Conservation (phyloP, 495 filamentous ascomycete species). For the Trichoderma virens region DNA sequence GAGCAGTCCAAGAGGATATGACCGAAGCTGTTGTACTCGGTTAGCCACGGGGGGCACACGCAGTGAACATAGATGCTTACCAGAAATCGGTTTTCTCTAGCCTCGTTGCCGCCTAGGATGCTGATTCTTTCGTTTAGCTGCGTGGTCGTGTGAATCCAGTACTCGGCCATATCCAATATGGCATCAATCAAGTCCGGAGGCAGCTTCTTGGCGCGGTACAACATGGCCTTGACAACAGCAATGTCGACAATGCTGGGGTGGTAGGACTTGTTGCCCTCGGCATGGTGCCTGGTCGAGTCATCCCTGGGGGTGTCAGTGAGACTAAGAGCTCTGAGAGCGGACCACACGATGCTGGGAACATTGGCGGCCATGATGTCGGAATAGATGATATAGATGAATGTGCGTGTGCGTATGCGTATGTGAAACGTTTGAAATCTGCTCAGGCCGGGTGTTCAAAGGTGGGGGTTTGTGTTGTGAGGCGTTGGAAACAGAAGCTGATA, state of each 20-base stretch:
- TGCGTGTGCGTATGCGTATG: too few species aligned
- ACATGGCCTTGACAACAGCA: constrained; percentile 35
- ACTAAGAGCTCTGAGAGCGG: background rate
- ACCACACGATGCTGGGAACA: background rate
- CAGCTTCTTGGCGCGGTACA: constrained; percentile 32
- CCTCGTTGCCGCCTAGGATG: constrained; percentile 13
- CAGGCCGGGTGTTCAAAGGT: too few species aligned
- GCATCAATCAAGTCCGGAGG: constrained; percentile 59
- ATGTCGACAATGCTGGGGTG: constrained; percentile 37
- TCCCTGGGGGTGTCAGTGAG: background rate
- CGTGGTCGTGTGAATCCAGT: constrained; percentile 52
- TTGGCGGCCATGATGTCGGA: background rate
- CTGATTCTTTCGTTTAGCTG: constrained; percentile 6
- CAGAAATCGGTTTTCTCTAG: constrained; percentile 29
- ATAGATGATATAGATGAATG: too few species aligned
- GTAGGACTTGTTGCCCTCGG: constrained; percentile 5
- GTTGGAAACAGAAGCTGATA: too few species aligned
- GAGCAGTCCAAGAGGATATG: constrained; percentile 32
- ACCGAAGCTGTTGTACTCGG: constrained; percentile 27
- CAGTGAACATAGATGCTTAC: constrained; percentile 18
- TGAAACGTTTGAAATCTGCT: too few species aligned
- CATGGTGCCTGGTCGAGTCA: background rate
- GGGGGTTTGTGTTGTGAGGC: too few species aligned
- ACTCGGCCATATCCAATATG: constrained; percentile 62
- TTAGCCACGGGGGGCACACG: background rate